Evolutionary conservation across 306 rosid genomes (phyloP).

Genomic region (Cucumis cinereus): DNA sequence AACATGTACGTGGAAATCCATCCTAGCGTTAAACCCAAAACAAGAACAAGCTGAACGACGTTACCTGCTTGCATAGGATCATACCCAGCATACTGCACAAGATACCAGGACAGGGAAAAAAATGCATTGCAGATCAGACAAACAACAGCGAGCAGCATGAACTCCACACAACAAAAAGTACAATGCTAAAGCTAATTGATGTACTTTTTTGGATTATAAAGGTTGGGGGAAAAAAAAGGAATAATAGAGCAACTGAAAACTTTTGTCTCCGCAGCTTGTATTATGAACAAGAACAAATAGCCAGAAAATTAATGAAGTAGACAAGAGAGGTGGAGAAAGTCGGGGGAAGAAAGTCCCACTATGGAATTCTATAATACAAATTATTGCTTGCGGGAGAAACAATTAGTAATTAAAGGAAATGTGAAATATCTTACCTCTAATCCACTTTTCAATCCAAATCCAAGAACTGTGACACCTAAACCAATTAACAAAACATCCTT

Average conservation of each 20-base stretch:
- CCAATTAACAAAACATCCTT: constrained; percentile 92
- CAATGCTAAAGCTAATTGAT: background rate
- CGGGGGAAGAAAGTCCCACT: background rate
- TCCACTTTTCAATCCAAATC: constrained; percentile 75
- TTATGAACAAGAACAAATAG: background rate
- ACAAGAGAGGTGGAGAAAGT: background rate
- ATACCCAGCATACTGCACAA: constrained; percentile 59
- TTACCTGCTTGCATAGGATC: constrained; percentile 94
- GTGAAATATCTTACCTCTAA: constrained; percentile 45
- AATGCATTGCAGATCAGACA: background rate
- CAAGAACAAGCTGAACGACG: constrained; percentile 86
- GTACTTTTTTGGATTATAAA: background rate
- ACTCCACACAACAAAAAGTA: background rate
- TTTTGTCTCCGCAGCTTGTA: background rate
- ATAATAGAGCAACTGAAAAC: background rate
- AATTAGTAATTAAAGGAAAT: background rate
- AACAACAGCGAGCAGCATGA: background rate
- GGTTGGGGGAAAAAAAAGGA: background rate
- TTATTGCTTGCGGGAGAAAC: background rate
- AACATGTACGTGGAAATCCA: constrained; percentile 92
- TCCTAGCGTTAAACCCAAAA: constrained; percentile 83
- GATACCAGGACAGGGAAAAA: background rate
- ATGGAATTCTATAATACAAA: background rate
- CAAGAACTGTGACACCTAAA: constrained; percentile 61
- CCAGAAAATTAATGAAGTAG: background rate